Evolutionary conservation across 441 rosid species (phyloP).

Genomic region (Arabidopsis hybrid): DNA sequence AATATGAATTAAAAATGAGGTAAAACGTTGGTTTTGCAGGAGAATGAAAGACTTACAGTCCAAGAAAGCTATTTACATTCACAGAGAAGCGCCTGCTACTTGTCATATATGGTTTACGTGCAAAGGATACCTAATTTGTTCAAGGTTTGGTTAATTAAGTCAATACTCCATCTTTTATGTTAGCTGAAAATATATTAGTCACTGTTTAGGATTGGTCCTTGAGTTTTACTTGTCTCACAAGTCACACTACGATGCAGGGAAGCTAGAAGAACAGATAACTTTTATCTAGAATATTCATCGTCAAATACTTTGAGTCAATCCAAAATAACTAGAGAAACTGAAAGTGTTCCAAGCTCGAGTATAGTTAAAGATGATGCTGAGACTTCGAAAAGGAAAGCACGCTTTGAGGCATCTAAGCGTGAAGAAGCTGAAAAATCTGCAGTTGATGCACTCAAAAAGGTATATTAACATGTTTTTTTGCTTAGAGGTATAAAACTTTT

Average conservation of each 20-base stretch:
- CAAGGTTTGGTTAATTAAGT: conserved; percentile 54
- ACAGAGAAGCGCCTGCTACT: conserved; percentile 58
- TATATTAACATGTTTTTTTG: conserved; percentile 32
- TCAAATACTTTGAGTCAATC: conserved; percentile 26
- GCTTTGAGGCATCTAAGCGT: conserved; percentile 59
- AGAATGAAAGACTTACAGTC: conserved; percentile 67
- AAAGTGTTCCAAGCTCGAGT: conserved; percentile 24
- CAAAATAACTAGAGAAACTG: background rate
- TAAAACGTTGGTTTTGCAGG: conserved; percentile 54
- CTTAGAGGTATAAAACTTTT: background rate
- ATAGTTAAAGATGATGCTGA: conserved; percentile 40
- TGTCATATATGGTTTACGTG: conserved; percentile 87
- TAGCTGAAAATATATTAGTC: background rate
- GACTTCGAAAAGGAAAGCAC: conserved; percentile 56
- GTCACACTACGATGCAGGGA: background rate
- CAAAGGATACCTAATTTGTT: conserved; percentile 60
- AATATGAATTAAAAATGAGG: background rate
- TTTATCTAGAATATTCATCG: background rate
- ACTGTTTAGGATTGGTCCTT: background rate
- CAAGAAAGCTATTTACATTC: conserved; percentile 70
- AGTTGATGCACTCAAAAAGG: conserved; percentile 69
- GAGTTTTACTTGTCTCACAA: conserved; percentile 10
- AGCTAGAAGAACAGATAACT: conserved; percentile 1
- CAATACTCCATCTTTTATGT: conserved; percentile 1
- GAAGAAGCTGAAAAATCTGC: conserved; percentile 69